A percentile compares a stretch with the other conserved stretches of the same genome.
phyloP scores from a whole-genome alignment of 2,329 filamentous ascomycete species.

The Diaporthe batatas region DNA sequence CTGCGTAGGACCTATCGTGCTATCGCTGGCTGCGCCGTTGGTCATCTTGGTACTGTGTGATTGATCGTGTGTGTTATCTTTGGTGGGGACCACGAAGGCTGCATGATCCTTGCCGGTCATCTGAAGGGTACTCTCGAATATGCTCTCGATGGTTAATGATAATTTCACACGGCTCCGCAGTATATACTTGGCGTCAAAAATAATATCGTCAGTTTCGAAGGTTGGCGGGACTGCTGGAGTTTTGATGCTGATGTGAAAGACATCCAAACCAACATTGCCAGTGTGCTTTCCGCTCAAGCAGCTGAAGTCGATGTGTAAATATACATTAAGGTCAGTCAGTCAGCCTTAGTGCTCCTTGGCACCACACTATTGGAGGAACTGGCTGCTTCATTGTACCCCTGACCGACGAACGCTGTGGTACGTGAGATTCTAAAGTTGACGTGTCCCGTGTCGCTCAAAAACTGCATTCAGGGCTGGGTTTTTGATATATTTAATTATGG shows the following conservation, averaged over 20 bases:
- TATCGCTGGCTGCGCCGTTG: too few species aligned
- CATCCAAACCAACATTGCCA: not conserved
- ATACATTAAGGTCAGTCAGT: not conserved
- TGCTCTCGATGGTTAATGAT: too few species aligned
- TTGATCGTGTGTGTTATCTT: too few species aligned
- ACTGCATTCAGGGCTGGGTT: not conserved
- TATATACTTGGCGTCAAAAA: too few species aligned
- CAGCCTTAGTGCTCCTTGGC: too few species aligned
- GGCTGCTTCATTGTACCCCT: too few species aligned
- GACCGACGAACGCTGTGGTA: not conserved
- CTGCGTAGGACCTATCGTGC: fast-evolving
- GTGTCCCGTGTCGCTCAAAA: not conserved
- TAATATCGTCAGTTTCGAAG: not conserved
- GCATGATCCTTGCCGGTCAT: too few species aligned
- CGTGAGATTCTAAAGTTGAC: not conserved
- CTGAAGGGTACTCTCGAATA: too few species aligned
- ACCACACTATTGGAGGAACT: too few species aligned
- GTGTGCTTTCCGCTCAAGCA: not conserved
- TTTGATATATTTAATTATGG: not conserved
- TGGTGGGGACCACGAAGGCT: too few species aligned
- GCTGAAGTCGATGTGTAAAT: too few species aligned
- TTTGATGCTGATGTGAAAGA: not conserved
- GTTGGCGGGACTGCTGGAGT: not conserved
- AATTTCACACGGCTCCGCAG: not conserved
- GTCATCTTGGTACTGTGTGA: not conserved